phyloP scores from a whole-genome alignment of 352 stramenopile species.

The Pythium folliculosum region DNA sequence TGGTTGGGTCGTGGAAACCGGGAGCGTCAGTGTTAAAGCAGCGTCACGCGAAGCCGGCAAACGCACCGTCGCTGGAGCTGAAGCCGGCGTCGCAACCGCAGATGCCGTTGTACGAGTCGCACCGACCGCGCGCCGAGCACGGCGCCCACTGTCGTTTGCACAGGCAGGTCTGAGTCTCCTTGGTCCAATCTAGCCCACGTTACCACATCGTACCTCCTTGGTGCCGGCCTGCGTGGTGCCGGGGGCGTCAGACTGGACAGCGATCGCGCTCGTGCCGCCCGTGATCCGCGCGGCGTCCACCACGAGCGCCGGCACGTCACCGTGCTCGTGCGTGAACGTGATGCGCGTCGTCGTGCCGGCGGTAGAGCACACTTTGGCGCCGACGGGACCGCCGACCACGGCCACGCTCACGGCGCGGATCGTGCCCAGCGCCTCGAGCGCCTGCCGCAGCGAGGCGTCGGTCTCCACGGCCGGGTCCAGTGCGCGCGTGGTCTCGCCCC shows the following conservation, averaged over 20 bases:
- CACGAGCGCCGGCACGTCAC: conserved; percentile 50
- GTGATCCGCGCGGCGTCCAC: conserved; percentile 35
- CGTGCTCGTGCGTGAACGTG: conserved; percentile 73
- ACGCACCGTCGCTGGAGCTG: conserved; percentile 56
- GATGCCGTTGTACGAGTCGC: conserved; percentile 47
- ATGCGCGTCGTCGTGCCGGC: conserved; percentile 61
- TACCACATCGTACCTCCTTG: conserved; percentile 50
- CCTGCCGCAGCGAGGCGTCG: conserved; percentile 41
- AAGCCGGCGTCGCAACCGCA: conserved; percentile 56
- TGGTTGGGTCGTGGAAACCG: too few relatives aligned
- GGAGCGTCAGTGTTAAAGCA: too few relatives aligned
- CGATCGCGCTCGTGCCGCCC: conserved; percentile 37
- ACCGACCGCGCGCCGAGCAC: conserved; percentile 61
- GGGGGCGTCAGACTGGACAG: conserved; percentile 43
- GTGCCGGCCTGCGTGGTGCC: conserved; percentile 44
- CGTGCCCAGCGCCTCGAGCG: conserved; percentile 52
- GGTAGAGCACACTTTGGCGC: conserved; percentile 42
- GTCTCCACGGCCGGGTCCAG: conserved; percentile 48
- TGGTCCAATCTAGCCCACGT: too few relatives aligned
- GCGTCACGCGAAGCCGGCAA: conserved; percentile 12
- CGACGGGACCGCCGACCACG: conserved; percentile 40
- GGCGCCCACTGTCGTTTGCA: conserved; percentile 45
- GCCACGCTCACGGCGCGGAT: conserved; percentile 52
- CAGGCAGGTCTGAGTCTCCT: neutral
- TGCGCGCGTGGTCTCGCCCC: conserved; percentile 48